Percentiles rank a stretch among this genome's conserved stretches.
These are phyloP conservation scores for Gynostemma pentaphyllum DNA, from an alignment of 306 rosid genomes.

Conservation along the genomic window DNA sequence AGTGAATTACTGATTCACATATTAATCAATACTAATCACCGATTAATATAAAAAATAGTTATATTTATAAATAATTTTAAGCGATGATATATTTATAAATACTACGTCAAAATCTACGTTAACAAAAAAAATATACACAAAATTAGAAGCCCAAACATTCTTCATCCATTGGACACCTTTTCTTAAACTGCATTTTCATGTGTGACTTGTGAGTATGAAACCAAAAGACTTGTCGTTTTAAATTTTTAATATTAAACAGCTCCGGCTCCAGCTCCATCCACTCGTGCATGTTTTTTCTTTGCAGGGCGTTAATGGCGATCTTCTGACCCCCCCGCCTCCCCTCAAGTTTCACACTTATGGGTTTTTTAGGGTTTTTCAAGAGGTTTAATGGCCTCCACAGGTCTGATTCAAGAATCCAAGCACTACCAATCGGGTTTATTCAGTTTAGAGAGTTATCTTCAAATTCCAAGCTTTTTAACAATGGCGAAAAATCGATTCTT, in stretches of 20 bases:
- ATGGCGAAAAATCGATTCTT: slow-evolving; percentile 35
- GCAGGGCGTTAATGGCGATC: neutral
- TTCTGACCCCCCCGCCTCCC: slow-evolving; percentile 1
- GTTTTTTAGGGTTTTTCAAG: slow-evolving; percentile 24
- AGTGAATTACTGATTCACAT: too few relatives aligned
- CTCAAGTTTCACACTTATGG: slow-evolving; percentile 31
- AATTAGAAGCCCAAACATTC: neutral
- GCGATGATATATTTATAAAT: too few relatives aligned
- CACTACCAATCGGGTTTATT: slow-evolving; percentile 11
- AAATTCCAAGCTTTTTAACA: slow-evolving; percentile 20
- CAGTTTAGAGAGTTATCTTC: slow-evolving; percentile 52
- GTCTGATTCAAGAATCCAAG: slow-evolving; percentile 23
- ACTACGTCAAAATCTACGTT: too few relatives aligned
- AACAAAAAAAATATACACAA: too few relatives aligned
- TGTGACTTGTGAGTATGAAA: too few relatives aligned
- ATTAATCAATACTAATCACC: too few relatives aligned
- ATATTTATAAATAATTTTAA: too few relatives aligned
- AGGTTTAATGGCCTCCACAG: slow-evolving; percentile 23
- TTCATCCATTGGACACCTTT: neutral
- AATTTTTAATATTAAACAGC: neutral
- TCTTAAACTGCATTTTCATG: neutral
- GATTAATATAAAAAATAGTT: too few relatives aligned
- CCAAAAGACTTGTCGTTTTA: slow-evolving; percentile 1
- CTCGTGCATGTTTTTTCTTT: neutral
- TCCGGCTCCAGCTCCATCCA: too few relatives aligned